phyloP scores from a whole-genome alignment of 768 basidiomycete genomes.

The Boletus tomentosulus region DNA sequence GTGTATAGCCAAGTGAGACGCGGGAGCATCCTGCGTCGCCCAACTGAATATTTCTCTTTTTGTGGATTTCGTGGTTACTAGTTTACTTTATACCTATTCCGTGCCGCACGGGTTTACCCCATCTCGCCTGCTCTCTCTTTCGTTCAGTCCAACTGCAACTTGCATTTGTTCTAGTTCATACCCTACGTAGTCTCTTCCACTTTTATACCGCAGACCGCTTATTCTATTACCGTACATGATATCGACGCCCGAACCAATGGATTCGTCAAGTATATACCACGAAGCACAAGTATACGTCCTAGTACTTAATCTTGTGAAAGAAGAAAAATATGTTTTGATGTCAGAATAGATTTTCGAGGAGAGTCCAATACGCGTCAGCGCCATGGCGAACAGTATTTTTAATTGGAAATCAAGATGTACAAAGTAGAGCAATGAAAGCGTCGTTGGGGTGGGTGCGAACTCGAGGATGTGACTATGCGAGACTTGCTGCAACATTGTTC shows the following conservation, averaged over 20 bases:
- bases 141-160: not conserved
- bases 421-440: not conserved
- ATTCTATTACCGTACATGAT: slow-evolving; percentile 15
- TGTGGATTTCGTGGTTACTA: slow-evolving; percentile 2
- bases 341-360: not conserved
- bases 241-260: not conserved
- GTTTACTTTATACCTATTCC: slow-evolving; percentile 13
- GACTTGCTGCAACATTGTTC: not conserved
- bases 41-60: not conserved
- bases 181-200: not conserved
- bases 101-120: slow-evolving; percentile 1
- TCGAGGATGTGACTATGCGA: too few species aligned
- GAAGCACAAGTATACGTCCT: not conserved
- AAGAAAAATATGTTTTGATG: not conserved
- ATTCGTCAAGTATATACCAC: slow-evolving; percentile 6
- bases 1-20: not conserved
- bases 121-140: not conserved
- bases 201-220: slow-evolving; percentile 11
- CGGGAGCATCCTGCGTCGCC: not conserved
- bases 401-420: not conserved
- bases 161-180: slow-evolving; percentile 4
- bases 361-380: not conserved
- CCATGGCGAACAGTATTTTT: not conserved
- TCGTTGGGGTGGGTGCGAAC: not conserved
- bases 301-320: not conserved